Percentiles rank a stretch among this genome's conserved stretches.
phyloP scores from a whole-genome alignment of 192 early-diverging fungal species.

The Linnemannia elongata region DNA sequence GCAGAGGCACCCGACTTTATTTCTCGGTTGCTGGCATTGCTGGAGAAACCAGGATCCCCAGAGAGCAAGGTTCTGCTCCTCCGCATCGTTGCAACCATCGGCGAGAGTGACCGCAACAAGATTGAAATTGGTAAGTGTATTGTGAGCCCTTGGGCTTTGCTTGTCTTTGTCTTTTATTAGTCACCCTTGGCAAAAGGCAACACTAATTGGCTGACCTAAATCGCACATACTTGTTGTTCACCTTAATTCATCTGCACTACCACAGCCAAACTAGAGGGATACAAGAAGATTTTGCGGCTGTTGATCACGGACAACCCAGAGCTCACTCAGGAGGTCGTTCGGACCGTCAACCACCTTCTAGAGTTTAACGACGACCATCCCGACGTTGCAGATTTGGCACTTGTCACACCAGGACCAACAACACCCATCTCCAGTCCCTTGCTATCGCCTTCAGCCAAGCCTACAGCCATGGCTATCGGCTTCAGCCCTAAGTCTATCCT shows the following conservation, averaged over 20 bases:
- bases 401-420: slow-evolving; percentile 27
- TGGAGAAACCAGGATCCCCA: slow-evolving; percentile 44
- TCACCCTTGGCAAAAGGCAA: background rate
- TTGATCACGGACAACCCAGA: slow-evolving; percentile 47
- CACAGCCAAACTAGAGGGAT: slow-evolving; percentile 49
- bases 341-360: slow-evolving; percentile 54
- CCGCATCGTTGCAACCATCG: slow-evolving; percentile 51
- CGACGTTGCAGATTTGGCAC: slow-evolving; percentile 22
- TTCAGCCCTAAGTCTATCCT: slow-evolving; percentile 36
- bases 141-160: background rate
- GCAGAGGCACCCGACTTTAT: slow-evolving; percentile 51
- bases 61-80: slow-evolving; percentile 48
- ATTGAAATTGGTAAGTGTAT: slow-evolving; percentile 48
- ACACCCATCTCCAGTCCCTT: slow-evolving; percentile 15
- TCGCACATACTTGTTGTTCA: background rate
- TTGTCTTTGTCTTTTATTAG: background rate
- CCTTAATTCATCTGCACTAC: background rate
- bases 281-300: slow-evolving; percentile 57
- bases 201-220: background rate
- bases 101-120: slow-evolving; percentile 57
- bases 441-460: background rate
- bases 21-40: slow-evolving; percentile 34
- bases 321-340: slow-evolving; percentile 52
- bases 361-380: slow-evolving; percentile 48
- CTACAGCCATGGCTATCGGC: slow-evolving; percentile 3